A percentile compares a stretch with the other conserved stretches of the same genome.
Conservation (phyloP, 495 filamentous ascomycete genomes). For the Neurospora intermedia region DNA sequence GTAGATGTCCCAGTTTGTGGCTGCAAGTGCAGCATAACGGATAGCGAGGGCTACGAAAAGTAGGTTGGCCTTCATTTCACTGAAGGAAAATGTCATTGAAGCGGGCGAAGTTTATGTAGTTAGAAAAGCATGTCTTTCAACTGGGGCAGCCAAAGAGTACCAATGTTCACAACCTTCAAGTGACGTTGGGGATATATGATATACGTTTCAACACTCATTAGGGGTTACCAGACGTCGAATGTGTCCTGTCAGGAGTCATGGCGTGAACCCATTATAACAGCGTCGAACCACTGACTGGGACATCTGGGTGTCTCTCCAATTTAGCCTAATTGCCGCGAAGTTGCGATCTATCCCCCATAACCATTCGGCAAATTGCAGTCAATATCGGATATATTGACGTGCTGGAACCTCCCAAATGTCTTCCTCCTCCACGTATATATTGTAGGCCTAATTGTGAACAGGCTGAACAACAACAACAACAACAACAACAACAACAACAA, state of each 20-base stretch:
- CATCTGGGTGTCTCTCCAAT: not conserved
- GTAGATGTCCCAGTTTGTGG: slow-evolving; percentile 24
- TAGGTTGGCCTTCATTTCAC: slow-evolving; percentile 2
- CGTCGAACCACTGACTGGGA: not conserved
- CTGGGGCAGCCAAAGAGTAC: not conserved
- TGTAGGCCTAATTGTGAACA: not conserved
- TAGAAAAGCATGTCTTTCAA: not conserved
- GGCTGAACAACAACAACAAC: no score
- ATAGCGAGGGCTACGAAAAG: slow-evolving; percentile 1
- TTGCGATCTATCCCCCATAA: not conserved
- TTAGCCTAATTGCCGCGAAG: not conserved
- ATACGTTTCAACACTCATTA: not conserved
- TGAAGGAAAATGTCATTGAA: not conserved
- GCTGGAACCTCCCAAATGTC: not conserved
- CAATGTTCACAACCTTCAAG: not conserved
- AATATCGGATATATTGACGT: not conserved
- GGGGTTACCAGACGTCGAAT: not conserved
- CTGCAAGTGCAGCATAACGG: not conserved
- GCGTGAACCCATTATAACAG: not conserved
- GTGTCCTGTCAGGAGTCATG: not conserved
- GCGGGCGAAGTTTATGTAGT: not conserved
- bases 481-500: no score
- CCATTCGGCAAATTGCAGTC: not conserved
- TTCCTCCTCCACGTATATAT: not conserved
- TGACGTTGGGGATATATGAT: not conserved